Conservation (phyloP, 345 rosid genomes). For the Camelina hispida region DNA sequence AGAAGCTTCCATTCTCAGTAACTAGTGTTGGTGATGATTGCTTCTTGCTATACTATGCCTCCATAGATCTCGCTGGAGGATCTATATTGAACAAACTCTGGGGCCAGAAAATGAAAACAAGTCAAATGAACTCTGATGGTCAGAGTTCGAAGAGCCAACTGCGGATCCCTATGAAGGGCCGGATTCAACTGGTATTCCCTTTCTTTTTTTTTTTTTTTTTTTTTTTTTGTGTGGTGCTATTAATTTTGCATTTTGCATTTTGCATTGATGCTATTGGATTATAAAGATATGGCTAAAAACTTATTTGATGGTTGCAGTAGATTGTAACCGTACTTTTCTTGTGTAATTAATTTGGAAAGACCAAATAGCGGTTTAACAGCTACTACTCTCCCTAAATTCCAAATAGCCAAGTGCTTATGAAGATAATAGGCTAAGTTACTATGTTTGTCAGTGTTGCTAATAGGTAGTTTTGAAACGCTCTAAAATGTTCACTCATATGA, state of each 20-base stretch:
- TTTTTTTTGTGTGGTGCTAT: conserved; percentile 7
- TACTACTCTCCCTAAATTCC: neutral
- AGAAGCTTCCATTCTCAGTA: conserved; percentile 93
- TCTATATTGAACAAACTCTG: conserved; percentile 57
- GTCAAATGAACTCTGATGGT: conserved; percentile 58
- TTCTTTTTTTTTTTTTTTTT: conserved; percentile 24
- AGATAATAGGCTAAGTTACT: neutral
- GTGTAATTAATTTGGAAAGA: neutral
- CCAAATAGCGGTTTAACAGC: neutral
- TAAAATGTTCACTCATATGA: conserved; percentile 7
- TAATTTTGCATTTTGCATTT: neutral
- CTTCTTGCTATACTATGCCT: conserved; percentile 75
- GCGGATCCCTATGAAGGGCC: conserved; percentile 92
- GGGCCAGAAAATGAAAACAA: conserved; percentile 61
- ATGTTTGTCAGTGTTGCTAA: too few species aligned
- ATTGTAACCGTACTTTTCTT: neutral
- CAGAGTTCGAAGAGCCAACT: conserved; percentile 69
- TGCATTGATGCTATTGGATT: neutral
- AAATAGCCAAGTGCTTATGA: neutral
- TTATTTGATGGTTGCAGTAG: conserved; percentile 10
- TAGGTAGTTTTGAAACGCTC: too few species aligned
- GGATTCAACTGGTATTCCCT: conserved; percentile 77
- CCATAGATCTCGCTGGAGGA: conserved; percentile 76
- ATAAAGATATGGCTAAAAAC: neutral
- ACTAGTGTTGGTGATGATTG: conserved; percentile 90